Conservation (phyloP, 768 basidiomycete species). For the Tricholoma hemisulphureum region DNA sequence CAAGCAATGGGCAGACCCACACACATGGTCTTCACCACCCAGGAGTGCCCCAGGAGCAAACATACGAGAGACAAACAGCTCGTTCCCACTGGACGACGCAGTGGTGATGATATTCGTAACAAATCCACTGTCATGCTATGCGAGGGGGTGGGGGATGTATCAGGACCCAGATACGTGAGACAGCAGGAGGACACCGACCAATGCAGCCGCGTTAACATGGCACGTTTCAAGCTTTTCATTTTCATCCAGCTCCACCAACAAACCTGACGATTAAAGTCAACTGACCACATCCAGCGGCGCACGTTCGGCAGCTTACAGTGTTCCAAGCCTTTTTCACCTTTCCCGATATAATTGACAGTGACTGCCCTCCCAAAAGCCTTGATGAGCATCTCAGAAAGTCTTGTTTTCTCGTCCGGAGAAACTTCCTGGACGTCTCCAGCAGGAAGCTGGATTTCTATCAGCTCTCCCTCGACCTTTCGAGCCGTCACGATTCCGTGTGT, state of each 20-base stretch:
- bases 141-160: not conserved
- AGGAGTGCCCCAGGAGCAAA: conserved; percentile 39
- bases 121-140: conserved; percentile 35
- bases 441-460: conserved; percentile 40
- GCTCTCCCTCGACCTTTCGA: conserved; percentile 28
- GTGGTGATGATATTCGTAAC: conserved; percentile 40
- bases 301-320: conserved; percentile 23
- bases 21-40: conserved; percentile 49
- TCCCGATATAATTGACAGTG: conserved; percentile 34
- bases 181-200: conserved; percentile 29
- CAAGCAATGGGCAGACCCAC: conserved; percentile 53
- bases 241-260: conserved; percentile 42
- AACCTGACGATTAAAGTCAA: conserved; percentile 19
- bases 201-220: conserved; percentile 28
- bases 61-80: conserved; percentile 49
- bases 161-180: not conserved
- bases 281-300: not conserved
- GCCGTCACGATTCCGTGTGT: conserved; percentile 27
- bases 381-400: conserved; percentile 28
- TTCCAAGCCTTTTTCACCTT: conserved; percentile 33
- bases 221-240: conserved; percentile 20
- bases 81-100: conserved; percentile 26
- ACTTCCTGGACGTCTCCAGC: conserved; percentile 24
- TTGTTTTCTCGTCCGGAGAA: conserved; percentile 27
- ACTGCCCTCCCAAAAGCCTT: conserved; percentile 40